Evolutionary conservation across 1,139 yeast species (phyloP).

Genomic region (Zygosaccharomyces pseudobailii): DNA sequence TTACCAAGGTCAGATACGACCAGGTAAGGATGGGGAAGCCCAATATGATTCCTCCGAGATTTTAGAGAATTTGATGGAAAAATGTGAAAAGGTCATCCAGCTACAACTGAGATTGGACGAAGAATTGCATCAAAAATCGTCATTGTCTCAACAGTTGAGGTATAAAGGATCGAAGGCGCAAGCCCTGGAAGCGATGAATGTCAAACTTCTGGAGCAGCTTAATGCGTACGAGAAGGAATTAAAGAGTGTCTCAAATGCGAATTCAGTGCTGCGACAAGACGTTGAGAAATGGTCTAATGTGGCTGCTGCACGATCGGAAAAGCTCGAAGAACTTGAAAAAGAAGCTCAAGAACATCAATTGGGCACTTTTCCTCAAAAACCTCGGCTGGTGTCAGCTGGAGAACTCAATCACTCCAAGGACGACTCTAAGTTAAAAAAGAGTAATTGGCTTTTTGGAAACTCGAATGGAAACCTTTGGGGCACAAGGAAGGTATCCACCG

Average conservation of each 20-base stretch:
- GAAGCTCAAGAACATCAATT: constrained; percentile 6
- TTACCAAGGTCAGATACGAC: constrained; percentile 1
- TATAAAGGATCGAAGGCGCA: constrained; percentile 11
- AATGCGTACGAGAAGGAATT: constrained; percentile 18
- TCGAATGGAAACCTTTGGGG: constrained; percentile 10
- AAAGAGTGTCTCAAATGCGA: constrained; percentile 14
- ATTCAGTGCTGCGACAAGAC: constrained; percentile 17
- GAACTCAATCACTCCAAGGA: constrained; percentile 10
- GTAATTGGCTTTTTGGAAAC: constrained; percentile 15
- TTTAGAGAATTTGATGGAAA: constrained; percentile 19
- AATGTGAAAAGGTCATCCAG: constrained; percentile 23
- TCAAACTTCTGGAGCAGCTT: constrained; percentile 20
- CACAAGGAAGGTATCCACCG: constrained; percentile 13
- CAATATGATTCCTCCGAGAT: constrained; percentile 8
- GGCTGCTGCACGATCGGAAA: constrained; percentile 16
- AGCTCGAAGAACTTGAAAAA: constrained; percentile 14
- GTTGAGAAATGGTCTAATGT: constrained; percentile 14
- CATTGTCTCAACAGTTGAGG: constrained; percentile 12
- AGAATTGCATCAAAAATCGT: constrained; percentile 12
- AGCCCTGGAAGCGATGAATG: constrained; percentile 20
- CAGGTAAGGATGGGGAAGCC: constrained; percentile 4
- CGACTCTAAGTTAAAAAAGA: constrained; percentile 7
- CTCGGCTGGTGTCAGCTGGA: constrained; percentile 13
- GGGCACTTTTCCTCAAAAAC: constrained; percentile 3
- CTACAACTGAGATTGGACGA: constrained; percentile 21